Conservation (phyloP, 306 rosid genomes). For the Trifolium pratense region DNA sequence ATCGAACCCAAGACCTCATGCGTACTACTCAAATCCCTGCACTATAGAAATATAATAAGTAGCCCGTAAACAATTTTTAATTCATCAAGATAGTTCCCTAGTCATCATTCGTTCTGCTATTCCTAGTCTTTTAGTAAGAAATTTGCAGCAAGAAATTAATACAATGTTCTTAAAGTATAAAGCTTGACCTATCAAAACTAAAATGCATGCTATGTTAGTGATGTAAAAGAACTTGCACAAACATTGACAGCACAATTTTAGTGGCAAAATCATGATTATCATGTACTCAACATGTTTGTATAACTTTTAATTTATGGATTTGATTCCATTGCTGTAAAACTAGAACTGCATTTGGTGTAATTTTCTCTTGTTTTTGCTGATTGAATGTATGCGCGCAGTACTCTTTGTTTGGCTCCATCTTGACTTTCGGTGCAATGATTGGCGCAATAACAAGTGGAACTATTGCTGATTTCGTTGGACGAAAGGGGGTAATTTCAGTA, state of each 20-base stretch:
- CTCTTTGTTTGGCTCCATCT: constrained; percentile 88
- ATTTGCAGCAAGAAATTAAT: constrained; percentile 6
- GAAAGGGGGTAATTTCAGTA: constrained; percentile 70
- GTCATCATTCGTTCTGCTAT: too few species aligned
- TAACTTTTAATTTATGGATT: not conserved
- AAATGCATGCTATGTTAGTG: not conserved
- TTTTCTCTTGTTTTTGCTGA: constrained; percentile 13
- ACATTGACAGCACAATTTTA: not conserved
- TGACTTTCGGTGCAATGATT: constrained; percentile 95
- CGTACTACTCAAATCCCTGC: too few species aligned
- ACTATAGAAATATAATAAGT: too few species aligned
- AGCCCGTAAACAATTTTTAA: too few species aligned
- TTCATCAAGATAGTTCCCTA: too few species aligned
- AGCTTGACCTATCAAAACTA: not conserved
- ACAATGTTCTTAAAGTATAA: not conserved
- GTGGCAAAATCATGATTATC: not conserved
- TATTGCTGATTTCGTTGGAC: constrained; percentile 71
- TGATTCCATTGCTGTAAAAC: constrained; percentile 13
- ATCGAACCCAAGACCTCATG: too few species aligned
- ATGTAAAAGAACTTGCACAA: not conserved
- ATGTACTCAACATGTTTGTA: constrained; percentile 1
- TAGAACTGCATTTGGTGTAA: constrained; percentile 22
- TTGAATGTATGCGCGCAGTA: constrained; percentile 57
- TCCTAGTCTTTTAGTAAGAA: not conserved
- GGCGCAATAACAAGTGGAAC: constrained; percentile 95